These are phyloP conservation scores for Agaricales sp. DNA, from an alignment of 1,284 basidiomycete genomes.

Conservation along the genomic window DNA sequence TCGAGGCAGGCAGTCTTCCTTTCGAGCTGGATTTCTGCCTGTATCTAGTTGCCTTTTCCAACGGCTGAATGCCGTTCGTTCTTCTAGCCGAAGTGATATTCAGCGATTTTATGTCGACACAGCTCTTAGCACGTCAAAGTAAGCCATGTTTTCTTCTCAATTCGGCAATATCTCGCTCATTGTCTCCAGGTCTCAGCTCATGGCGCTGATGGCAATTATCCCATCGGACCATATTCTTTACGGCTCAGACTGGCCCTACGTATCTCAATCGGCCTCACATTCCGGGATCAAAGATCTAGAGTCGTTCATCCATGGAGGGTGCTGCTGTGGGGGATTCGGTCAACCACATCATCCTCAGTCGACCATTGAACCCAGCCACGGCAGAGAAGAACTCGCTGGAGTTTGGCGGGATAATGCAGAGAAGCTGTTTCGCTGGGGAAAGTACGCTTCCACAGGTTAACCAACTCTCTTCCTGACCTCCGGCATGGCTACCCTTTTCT, in stretches of 20 bases:
- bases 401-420: slow-evolving; percentile 1
- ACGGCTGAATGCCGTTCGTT: too few species aligned
- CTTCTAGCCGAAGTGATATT: neutral
- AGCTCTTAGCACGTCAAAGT: slow-evolving; percentile 2
- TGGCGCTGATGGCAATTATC: neutral
- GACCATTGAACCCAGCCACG: neutral
- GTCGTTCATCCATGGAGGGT: neutral
- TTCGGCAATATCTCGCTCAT: neutral
- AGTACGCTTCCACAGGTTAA: neutral
- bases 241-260: slow-evolving; percentile 4
- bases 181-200: neutral
- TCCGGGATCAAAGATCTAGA: neutral
- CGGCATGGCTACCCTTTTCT: too few species aligned
- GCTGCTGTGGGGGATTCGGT: neutral
- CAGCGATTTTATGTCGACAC: slow-evolving; percentile 2
- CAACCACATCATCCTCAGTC: neutral
- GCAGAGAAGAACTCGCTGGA: neutral
- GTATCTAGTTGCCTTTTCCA: too few species aligned
- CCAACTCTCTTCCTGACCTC: too few species aligned
- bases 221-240: slow-evolving; percentile 1
- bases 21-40: too few species aligned
- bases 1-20: neutral
- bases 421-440: slow-evolving; percentile 1
- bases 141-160: neutral
- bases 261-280: neutral